A percentile compares a stretch with the other conserved stretches of the same genome.
phyloP scores from a whole-genome alignment of 1,284 basidiomycete genomes.

The Cystobasidium sp. region DNA sequence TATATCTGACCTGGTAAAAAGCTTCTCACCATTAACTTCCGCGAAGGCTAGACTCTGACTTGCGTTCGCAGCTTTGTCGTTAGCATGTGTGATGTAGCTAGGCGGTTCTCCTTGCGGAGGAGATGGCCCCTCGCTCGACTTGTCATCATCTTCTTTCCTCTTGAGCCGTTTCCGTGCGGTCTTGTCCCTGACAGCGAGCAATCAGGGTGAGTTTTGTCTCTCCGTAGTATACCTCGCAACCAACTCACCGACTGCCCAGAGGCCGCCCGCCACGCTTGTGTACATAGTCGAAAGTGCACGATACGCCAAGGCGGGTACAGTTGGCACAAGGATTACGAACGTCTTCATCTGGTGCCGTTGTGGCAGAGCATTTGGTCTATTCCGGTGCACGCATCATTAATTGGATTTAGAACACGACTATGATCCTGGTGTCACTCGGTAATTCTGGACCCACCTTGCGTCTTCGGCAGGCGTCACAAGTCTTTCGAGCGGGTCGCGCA shows the following conservation, averaged over 20 bases:
- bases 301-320: constrained; percentile 11
- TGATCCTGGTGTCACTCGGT: not conserved
- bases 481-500: not conserved
- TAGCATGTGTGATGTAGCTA: too few relatives aligned
- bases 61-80: too few relatives aligned
- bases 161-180: too few relatives aligned
- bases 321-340: constrained; percentile 9
- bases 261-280: constrained; percentile 24
- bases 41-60: too few relatives aligned
- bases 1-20: too few relatives aligned
- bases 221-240: not conserved
- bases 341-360: not conserved
- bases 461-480: constrained; percentile 17
- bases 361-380: constrained; percentile 25
- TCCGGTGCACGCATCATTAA: not conserved
- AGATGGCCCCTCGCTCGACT: too few relatives aligned
- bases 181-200: too few relatives aligned
- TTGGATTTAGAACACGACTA: not conserved
- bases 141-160: too few relatives aligned
- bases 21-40: too few relatives aligned
- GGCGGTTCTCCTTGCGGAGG: too few relatives aligned
- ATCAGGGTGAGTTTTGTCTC: not conserved
- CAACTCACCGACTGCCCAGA: constrained; percentile 11
- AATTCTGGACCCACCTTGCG: not conserved
- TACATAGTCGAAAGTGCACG: constrained; percentile 29